These are phyloP conservation scores for Colletotrichum horii DNA, from an alignment of 2,329 filamentous ascomycete genomes.

Conservation along the genomic window DNA sequence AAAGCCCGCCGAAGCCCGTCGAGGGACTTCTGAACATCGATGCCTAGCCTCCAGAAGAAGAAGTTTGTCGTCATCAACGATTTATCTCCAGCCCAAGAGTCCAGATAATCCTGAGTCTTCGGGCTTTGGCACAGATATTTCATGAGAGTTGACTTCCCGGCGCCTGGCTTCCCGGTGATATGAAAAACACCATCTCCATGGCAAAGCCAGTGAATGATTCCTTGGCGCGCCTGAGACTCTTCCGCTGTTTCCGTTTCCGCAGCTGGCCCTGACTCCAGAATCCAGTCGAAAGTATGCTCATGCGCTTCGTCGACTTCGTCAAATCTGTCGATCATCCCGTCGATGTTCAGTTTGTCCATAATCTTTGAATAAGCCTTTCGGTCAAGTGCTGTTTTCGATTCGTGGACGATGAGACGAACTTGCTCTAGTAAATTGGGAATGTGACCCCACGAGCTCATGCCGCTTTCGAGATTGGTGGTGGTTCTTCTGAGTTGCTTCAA, in stretches of 20 bases:
- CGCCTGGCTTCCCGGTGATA: not conserved
- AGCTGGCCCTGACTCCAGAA: not conserved
- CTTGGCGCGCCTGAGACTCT: not conserved
- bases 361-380: not conserved
- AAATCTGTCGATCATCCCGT: not conserved
- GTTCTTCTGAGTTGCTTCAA: not conserved
- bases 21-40: not conserved
- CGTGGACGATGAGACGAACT: not conserved
- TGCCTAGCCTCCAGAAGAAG: slow-evolving; percentile 1
- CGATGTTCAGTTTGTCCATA: not conserved
- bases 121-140: not conserved
- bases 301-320: not conserved
- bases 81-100: not conserved
- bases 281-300: not conserved
- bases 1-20: not conserved
- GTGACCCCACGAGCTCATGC: not conserved
- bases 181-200: not conserved
- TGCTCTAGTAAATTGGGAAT: not conserved
- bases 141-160: slow-evolving; percentile 8
- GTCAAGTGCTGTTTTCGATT: not conserved
- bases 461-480: not conserved
- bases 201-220: not conserved
- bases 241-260: not conserved
- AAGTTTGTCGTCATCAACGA: not conserved
- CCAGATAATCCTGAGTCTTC: not conserved